Evolutionary conservation across 108 stramenopile genomes (phyloP).

Genomic region (Heterococcus sp.): DNA sequence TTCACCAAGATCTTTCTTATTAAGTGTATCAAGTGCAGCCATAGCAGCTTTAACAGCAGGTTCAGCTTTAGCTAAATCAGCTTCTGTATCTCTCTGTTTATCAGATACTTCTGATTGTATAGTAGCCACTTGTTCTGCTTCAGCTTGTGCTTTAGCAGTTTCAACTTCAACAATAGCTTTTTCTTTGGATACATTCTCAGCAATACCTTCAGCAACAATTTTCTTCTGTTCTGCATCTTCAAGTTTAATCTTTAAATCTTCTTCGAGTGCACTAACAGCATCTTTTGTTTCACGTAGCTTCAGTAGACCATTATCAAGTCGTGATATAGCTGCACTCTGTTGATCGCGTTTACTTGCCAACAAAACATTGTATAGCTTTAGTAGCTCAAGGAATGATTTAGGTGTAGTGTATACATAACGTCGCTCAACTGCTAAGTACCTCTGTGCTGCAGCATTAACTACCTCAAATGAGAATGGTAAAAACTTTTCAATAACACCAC

Average conservation of each 20-base stretch:
- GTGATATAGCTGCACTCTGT: constrained; percentile 69
- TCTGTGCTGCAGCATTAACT: not conserved
- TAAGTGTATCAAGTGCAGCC: constrained; percentile 75
- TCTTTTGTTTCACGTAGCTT: constrained; percentile 75
- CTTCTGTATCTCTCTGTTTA: constrained; percentile 71
- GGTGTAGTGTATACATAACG: constrained; percentile 88
- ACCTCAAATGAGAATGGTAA: no score
- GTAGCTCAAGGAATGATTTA: constrained; percentile 79
- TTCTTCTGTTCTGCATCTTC: constrained; percentile 75
- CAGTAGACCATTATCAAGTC: constrained; percentile 79
- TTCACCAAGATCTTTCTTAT: constrained; percentile 78
- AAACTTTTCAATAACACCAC: constrained; percentile 4
- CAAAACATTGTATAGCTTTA: constrained; percentile 79
- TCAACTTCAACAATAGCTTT: constrained; percentile 72
- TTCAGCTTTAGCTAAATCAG: constrained; percentile 76
- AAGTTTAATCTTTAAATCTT: constrained; percentile 73
- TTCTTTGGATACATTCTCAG: constrained; percentile 71
- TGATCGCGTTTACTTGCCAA: constrained; percentile 70
- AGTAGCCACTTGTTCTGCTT: constrained; percentile 67
- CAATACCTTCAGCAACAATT: constrained; percentile 71
- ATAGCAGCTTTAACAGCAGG: constrained; percentile 82
- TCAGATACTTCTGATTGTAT: constrained; percentile 68
- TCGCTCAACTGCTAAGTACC: constrained; percentile 51
- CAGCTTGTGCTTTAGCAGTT: constrained; percentile 68
- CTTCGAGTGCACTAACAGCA: constrained; percentile 71